Conservation (phyloP, 2,329 filamentous ascomycete species). For the Diplodia seriata region DNA sequence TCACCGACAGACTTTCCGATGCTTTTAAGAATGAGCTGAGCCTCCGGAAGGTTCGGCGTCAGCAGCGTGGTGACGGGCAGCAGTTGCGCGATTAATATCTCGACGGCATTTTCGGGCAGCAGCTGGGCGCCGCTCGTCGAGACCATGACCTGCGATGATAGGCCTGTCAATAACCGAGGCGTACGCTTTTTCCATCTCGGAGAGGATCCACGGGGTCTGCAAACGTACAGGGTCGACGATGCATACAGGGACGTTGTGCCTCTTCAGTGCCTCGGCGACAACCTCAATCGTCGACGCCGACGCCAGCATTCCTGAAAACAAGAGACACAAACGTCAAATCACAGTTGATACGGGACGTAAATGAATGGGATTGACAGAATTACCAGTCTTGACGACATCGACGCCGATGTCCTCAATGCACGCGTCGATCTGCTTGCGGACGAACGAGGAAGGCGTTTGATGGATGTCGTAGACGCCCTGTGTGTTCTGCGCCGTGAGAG, state of each 20-base stretch:
- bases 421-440: constrained; percentile 83
- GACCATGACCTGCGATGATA: constrained; percentile 77
- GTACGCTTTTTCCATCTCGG: not conserved
- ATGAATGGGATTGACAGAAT: not conserved
- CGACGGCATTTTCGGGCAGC: constrained; percentile 69
- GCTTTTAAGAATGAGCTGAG: constrained; percentile 67
- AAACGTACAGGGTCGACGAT: constrained; percentile 76
- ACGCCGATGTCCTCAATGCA: constrained; percentile 83
- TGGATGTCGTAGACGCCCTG: constrained; percentile 83
- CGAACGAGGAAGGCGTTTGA: constrained; percentile 76
- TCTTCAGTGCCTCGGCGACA: constrained; percentile 68
- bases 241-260: constrained; percentile 63
- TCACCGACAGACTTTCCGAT: constrained; percentile 55
- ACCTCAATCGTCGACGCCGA: constrained; percentile 72
- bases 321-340: constrained; percentile 14
- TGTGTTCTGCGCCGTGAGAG: constrained; percentile 96
- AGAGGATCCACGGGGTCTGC: not conserved
- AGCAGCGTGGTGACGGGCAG: constrained; percentile 72
- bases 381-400: constrained; percentile 94
- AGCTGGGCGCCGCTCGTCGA: constrained; percentile 78
- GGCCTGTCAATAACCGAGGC: not conserved
- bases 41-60: constrained; percentile 81
- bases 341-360: constrained; percentile 24
- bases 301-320: constrained; percentile 75
- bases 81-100: constrained; percentile 64